Conservation (phyloP, 345 rosid genomes). For the rapeseed (Brassica napus) region Da-Ae NC_063452.1:61914501-61915000, state of each 20-base stretch:
- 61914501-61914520: background rate
- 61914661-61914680: background rate
- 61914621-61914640: background rate
- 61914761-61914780: constrained; percentile 31
- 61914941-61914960: constrained; percentile 25
- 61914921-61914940: constrained; percentile 15
- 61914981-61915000: constrained; percentile 4
- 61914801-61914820: background rate
- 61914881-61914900: constrained; percentile 32
- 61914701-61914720: constrained; percentile 2
- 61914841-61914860: background rate
- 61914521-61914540: background rate
- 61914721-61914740: constrained; percentile 14
- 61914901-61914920: constrained; percentile 20
- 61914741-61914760: constrained; percentile 29
- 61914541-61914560: background rate
- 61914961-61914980: constrained; percentile 1
- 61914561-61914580: background rate
- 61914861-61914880: background rate
- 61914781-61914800: constrained; percentile 11
- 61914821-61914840: background rate
- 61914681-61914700: constrained; percentile 8
- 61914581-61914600: constrained; percentile 28
- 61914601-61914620: constrained; percentile 19
- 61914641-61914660: background rate